Conservation (phyloP, 2,329 filamentous ascomycete genomes). For the Fusarium sublunatum region DNA sequence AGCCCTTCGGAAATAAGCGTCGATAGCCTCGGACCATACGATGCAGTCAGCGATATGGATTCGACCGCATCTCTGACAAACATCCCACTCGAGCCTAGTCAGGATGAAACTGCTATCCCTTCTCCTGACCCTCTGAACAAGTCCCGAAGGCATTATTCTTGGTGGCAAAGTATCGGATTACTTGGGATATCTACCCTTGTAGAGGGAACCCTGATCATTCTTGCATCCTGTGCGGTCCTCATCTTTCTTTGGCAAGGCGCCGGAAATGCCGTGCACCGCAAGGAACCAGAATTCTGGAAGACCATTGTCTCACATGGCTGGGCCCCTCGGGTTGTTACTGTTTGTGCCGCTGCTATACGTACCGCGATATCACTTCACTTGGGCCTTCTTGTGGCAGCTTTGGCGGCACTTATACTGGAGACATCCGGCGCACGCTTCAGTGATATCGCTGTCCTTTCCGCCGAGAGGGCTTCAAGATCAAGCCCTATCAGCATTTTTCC, state of each 20-base stretch:
- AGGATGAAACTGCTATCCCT: no score
- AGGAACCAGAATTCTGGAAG: slow-evolving; percentile 3
- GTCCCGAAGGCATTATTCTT: neutral
- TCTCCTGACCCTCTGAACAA: no score
- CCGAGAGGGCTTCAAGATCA: neutral
- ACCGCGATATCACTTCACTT: slow-evolving; percentile 5
- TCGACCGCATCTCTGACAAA: no score
- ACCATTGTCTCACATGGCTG: slow-evolving; percentile 2
- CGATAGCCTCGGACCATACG: no score
- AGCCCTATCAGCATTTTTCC: neutral
- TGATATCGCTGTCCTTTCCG: slow-evolving; percentile 2
- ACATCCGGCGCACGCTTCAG: neutral
- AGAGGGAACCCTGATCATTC: neutral
- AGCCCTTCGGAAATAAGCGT: no score
- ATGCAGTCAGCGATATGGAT: no score
- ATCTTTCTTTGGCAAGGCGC: slow-evolving; percentile 24
- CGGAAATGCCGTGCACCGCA: neutral
- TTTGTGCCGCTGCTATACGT: slow-evolving; percentile 19
- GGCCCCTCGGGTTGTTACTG: slow-evolving; percentile 3
- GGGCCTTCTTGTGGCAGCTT: slow-evolving; percentile 7
- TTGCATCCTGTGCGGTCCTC: slow-evolving; percentile 7
- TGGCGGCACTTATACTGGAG: slow-evolving; percentile 20
- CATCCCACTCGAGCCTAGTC: no score
- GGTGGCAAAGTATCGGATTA: slow-evolving; percentile 5
- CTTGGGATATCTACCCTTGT: neutral